phyloP scores from a whole-genome alignment of 2,329 filamentous ascomycete species.

The Aspergillus felis region DNA sequence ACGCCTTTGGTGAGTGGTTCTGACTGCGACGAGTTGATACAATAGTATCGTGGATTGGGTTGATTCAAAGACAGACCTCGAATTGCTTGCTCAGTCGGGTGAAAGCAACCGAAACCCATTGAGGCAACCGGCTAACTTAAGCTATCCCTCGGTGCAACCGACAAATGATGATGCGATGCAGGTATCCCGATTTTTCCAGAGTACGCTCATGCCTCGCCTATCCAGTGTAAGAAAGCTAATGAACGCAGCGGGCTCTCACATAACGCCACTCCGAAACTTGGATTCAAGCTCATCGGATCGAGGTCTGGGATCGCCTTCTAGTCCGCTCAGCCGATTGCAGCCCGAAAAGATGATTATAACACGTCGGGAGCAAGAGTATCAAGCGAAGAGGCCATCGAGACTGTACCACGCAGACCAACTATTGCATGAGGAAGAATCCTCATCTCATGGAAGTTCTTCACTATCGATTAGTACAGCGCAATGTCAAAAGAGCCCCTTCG shows the following conservation, averaged over 20 bases:
- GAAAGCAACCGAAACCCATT: slow-evolving; percentile 4
- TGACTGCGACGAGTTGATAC: neutral
- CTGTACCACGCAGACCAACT: neutral
- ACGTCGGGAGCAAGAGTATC: neutral
- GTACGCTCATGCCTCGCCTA: slow-evolving; percentile 16
- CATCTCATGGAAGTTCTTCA: neutral
- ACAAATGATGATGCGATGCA: slow-evolving; percentile 8
- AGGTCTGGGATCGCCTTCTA: slow-evolving; percentile 23
- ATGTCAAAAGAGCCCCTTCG: slow-evolving; percentile 11
- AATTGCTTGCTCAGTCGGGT: slow-evolving; percentile 33
- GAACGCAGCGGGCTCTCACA: slow-evolving; percentile 13
- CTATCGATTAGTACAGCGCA: neutral
- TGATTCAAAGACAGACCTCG: slow-evolving; percentile 28
- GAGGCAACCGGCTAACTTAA: neutral
- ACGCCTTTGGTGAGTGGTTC: slow-evolving; percentile 46
- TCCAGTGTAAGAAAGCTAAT: neutral
- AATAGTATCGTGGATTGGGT: neutral
- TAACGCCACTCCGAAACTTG: slow-evolving; percentile 18
- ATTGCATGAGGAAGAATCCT: neutral
- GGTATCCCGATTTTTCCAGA: slow-evolving; percentile 27
- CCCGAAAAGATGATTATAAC: slow-evolving; percentile 6
- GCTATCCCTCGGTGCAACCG: neutral
- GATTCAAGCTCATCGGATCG: slow-evolving; percentile 27
- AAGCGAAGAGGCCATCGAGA: neutral
- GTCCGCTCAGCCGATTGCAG: slow-evolving; percentile 28